Conservation (phyloP, 768 basidiomycete genomes). For the Pisolithus tinctorius region DNA sequence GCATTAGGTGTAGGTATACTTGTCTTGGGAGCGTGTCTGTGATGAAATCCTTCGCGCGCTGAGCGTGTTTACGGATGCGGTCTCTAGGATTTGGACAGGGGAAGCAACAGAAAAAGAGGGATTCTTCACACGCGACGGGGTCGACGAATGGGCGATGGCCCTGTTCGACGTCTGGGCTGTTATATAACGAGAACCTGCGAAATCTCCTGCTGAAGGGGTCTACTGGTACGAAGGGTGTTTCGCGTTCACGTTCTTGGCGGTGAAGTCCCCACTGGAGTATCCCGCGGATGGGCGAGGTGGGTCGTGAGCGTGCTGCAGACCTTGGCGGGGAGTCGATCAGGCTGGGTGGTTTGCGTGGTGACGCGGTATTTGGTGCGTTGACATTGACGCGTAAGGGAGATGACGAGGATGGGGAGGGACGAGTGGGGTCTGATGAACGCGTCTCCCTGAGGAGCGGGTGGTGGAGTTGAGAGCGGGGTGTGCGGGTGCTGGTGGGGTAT, state of each 20-base stretch:
- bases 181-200: conserved; percentile 14
- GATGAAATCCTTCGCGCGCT: conserved; percentile 18
- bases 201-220: conserved; percentile 41
- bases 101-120: conserved; percentile 16
- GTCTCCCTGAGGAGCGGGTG: conserved; percentile 5
- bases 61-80: conserved; percentile 13
- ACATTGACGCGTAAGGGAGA: conserved; percentile 7
- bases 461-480: too few species aligned
- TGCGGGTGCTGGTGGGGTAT: too few species aligned
- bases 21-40: conserved; percentile 37
- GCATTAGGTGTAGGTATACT: conserved; percentile 40
- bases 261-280: conserved; percentile 45
- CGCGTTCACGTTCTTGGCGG: conserved; percentile 40
- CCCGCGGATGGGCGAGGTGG: conserved; percentile 52
- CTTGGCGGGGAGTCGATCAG: conserved; percentile 21
- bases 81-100: conserved; percentile 4
- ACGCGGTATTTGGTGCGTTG: neutral
- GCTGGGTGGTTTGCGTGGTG: conserved; percentile 10
- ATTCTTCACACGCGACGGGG: conserved; percentile 14
- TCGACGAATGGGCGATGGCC: conserved; percentile 8
- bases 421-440: conserved; percentile 2
- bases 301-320: conserved; percentile 27
- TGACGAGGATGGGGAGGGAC: conserved; percentile 4
- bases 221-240: conserved; percentile 51
- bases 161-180: conserved; percentile 15